These are phyloP conservation scores for Arctostaphylos glauca DNA, from an alignment of 148 eudicot genomes.

Conservation along the genomic window DNA sequence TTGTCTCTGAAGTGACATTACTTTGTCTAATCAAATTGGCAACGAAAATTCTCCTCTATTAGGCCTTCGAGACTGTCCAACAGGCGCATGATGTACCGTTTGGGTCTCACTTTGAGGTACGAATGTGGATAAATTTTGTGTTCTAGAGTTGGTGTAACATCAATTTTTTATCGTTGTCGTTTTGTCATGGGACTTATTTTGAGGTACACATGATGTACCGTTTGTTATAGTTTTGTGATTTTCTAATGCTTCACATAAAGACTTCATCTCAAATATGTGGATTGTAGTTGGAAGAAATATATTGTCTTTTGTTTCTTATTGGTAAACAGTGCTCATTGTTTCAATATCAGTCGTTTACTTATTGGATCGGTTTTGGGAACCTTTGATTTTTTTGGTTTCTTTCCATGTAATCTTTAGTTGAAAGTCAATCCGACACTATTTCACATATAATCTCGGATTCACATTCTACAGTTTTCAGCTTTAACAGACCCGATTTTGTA, in stretches of 20 bases:
- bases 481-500: not conserved
- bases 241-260: not conserved
- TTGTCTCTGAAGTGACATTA: not conserved
- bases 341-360: not conserved
- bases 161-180: not conserved
- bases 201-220: conserved; percentile 44
- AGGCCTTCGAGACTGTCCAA: conserved; percentile 94
- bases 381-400: not conserved
- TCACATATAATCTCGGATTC: not conserved
- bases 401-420: not conserved
- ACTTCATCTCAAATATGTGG: not conserved
- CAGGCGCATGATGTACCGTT: conserved; percentile 98
- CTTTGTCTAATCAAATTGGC: not conserved
- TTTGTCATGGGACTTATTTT: conserved; percentile 53
- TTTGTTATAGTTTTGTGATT: not conserved
- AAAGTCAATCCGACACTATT: not conserved
- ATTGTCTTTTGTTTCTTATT: not conserved
- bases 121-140: not conserved
- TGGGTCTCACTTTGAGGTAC: conserved; percentile 92
- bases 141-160: not conserved
- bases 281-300: not conserved
- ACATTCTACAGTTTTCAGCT: not conserved
- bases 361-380: not conserved
- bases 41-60: conserved; percentile 12
- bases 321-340: not conserved